Conservation (phyloP, 2,329 filamentous ascomycete genomes). For the Emericellopsis cladophorae region DNA sequence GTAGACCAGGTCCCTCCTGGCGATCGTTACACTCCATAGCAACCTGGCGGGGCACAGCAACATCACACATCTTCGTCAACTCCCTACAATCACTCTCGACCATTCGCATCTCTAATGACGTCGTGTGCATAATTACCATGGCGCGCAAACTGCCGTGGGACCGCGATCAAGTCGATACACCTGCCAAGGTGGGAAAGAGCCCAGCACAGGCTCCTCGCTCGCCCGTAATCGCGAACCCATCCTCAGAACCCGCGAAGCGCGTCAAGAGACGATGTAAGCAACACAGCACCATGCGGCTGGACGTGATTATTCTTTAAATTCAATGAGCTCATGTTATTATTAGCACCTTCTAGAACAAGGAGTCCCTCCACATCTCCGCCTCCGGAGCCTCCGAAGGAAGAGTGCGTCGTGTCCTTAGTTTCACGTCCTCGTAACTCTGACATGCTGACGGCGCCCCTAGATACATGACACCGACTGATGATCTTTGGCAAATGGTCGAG, state of each 20-base stretch:
- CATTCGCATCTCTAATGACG: no score
- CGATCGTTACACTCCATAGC: no score
- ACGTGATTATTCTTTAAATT: no score
- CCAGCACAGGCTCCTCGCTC: not conserved
- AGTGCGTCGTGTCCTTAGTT: constrained; percentile 15
- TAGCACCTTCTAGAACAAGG: constrained; percentile 10
- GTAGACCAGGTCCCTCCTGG: no score
- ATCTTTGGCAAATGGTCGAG: constrained; percentile 71
- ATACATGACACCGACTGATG: constrained; percentile 59
- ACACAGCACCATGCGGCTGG: no score
- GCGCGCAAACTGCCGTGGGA: not conserved
- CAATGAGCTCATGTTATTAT: no score
- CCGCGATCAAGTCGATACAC: not conserved
- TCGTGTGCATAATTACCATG: not conserved
- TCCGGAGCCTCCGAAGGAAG: constrained; percentile 31
- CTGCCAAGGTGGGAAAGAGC: not conserved
- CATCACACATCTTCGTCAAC: no score
- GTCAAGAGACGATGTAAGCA: not conserved
- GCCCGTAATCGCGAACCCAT: constrained; percentile 1
- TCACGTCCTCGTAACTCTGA: not conserved
- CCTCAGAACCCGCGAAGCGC: not conserved
- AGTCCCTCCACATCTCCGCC: constrained; percentile 39
- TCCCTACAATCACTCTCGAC: no score
- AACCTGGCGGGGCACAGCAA: no score
- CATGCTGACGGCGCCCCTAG: constrained; percentile 16